phyloP scores from a whole-genome alignment of 2,329 filamentous ascomycete genomes.

The Dothideomycetes sp. region DNA sequence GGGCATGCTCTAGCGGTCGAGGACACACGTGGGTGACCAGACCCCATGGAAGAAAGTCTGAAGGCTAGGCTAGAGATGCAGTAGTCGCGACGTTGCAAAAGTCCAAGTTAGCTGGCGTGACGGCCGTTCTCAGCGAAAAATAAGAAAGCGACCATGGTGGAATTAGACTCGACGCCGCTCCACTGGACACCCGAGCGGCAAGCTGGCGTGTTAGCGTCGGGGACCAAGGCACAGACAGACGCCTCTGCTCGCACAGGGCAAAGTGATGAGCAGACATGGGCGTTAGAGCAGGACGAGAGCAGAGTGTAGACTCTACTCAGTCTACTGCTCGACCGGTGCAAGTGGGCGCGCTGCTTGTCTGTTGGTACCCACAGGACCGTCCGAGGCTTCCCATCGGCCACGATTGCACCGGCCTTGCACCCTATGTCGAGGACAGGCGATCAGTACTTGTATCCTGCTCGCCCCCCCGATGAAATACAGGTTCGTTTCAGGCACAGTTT shows the following conservation, averaged over 20 bases:
- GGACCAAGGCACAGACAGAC: constrained; percentile 12
- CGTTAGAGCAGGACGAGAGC: too few relatives aligned
- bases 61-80: constrained; percentile 6
- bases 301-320: too few relatives aligned
- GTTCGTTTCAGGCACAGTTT: constrained; percentile 11
- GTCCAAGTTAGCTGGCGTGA: constrained; percentile 11
- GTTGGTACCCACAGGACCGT: constrained; percentile 13
- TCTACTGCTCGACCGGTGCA: constrained; percentile 9
- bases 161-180: constrained; percentile 11
- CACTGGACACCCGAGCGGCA: constrained; percentile 10
- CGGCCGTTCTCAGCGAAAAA: constrained; percentile 12
- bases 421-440: constrained; percentile 14
- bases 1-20: background rate
- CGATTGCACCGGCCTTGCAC: constrained; percentile 15
- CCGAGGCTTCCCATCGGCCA: constrained; percentile 13
- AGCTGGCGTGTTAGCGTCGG: constrained; percentile 13
- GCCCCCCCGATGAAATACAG: constrained; percentile 14
- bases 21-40: constrained; percentile 6
- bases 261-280: too few relatives aligned
- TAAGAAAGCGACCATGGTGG: constrained; percentile 9
- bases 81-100: constrained; percentile 7
- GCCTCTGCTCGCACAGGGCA: constrained; percentile 8
- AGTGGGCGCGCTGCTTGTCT: constrained; percentile 11
- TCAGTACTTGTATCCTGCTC: constrained; percentile 21
- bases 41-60: constrained; percentile 4